Evolutionary conservation across 2,329 filamentous ascomycete genomes (phyloP).

Genomic region (Hypomyces perniciosus): DNA sequence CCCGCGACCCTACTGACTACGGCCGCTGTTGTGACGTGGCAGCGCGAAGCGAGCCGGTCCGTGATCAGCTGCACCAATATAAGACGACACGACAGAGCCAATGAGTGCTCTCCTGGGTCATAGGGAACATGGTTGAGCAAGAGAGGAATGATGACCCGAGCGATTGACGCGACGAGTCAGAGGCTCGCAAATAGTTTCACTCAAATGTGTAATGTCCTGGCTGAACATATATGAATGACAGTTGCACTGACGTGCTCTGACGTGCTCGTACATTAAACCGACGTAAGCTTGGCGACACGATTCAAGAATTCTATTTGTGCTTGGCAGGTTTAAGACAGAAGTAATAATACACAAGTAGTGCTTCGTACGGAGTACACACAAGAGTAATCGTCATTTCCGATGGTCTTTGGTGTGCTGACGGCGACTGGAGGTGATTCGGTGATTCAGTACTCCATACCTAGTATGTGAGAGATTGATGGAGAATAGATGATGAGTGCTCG

Average conservation of each 20-base stretch:
- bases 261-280: not conserved
- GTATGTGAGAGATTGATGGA: no score
- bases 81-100: slow-evolving; percentile 5
- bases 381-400: no score
- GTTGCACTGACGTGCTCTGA: slow-evolving; percentile 3
- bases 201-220: not conserved
- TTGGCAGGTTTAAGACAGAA: no score
- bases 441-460: no score
- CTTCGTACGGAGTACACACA: no score
- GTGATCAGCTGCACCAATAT: slow-evolving; percentile 11
- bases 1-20: not conserved
- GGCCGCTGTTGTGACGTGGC: slow-evolving; percentile 10
- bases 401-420: no score
- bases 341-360: no score
- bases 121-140: not conserved
- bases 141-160: slow-evolving; percentile 1
- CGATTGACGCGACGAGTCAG: slow-evolving; percentile 7
- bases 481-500: no score
- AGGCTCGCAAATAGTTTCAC: slow-evolving; percentile 2
- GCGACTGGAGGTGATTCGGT: no score
- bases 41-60: slow-evolving; percentile 3
- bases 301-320: not conserved
- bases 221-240: not conserved
- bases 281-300: not conserved
- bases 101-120: slow-evolving; percentile 2